These are phyloP conservation scores for Saitoella complicata DNA, from an alignment of 805 yeast genomes.

Conservation along the genomic window DNA sequence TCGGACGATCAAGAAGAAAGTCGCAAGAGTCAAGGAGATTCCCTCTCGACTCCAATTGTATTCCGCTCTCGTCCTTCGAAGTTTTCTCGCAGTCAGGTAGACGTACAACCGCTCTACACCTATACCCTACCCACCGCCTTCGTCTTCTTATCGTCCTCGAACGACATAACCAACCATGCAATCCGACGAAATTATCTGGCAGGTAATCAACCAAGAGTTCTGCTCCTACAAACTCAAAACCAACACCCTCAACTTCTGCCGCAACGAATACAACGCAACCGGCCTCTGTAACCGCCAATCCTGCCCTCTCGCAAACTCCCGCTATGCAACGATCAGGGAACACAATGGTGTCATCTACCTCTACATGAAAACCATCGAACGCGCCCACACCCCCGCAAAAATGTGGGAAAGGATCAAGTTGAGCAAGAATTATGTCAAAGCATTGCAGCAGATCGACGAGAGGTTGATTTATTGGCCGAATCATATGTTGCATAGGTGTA, in stretches of 20 bases:
- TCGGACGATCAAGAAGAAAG: too few species aligned
- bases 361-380: conserved; percentile 94
- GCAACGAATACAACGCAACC: conserved; percentile 84
- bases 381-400: conserved; percentile 88
- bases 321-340: conserved; percentile 74
- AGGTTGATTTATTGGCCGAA: conserved; percentile 87
- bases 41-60: too few species aligned
- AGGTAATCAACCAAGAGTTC: conserved; percentile 84
- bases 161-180: too few species aligned
- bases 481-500: conserved; percentile 79
- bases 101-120: too few species aligned
- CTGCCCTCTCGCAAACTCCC: conserved; percentile 90
- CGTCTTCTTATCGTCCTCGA: too few species aligned
- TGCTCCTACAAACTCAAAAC: conserved; percentile 79
- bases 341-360: conserved; percentile 64
- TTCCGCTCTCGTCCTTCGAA: too few species aligned
- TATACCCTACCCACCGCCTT: too few species aligned
- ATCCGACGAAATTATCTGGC: conserved; percentile 85
- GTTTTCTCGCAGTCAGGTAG: too few species aligned
- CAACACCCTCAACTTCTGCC: conserved; percentile 39
- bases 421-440: conserved; percentile 76
- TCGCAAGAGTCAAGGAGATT: too few species aligned
- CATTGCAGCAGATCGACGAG: conserved; percentile 75
- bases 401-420: conserved; percentile 90
- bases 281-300: conserved; percentile 88